phyloP scores from a whole-genome alignment of 2,329 filamentous ascomycete genomes.

The Monosporascus sp. region DNA sequence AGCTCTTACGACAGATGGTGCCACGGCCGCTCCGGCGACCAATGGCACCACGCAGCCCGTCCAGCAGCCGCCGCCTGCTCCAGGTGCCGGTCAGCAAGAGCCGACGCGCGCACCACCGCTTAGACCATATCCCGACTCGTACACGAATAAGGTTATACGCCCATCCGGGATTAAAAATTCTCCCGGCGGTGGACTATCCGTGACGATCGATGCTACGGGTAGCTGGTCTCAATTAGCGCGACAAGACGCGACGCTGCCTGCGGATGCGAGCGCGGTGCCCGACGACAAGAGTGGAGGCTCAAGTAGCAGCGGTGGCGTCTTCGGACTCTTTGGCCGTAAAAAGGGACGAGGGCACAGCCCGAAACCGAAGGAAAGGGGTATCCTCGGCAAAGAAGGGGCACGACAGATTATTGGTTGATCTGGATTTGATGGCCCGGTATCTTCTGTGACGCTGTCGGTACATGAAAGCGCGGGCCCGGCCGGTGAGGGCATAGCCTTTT shows the following conservation, averaged over 20 bases:
- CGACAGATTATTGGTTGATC: slow-evolving; percentile 68
- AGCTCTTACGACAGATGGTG: slow-evolving; percentile 48
- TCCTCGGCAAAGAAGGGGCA: slow-evolving; percentile 91
- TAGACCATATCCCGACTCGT: slow-evolving; percentile 42
- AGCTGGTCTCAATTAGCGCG: slow-evolving; percentile 90
- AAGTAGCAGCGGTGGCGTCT: slow-evolving; percentile 64
- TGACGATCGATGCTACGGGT: slow-evolving; percentile 81
- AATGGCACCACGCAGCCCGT: slow-evolving; percentile 16
- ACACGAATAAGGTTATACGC: slow-evolving; percentile 40
- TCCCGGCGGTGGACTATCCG: slow-evolving; percentile 79
- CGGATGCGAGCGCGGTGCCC: slow-evolving; percentile 54
- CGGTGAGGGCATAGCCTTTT: not conserved
- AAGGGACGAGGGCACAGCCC: slow-evolving; percentile 87
- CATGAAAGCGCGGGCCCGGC: not conserved
- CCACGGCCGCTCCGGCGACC: slow-evolving; percentile 31
- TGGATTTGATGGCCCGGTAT: not conserved
- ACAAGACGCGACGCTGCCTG: slow-evolving; percentile 69
- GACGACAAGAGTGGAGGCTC: slow-evolving; percentile 49
- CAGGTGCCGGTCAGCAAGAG: slow-evolving; percentile 1
- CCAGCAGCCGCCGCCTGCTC: slow-evolving; percentile 8
- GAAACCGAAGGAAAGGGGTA: slow-evolving; percentile 88
- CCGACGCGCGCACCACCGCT: slow-evolving; percentile 20
- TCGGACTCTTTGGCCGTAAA: slow-evolving; percentile 84
- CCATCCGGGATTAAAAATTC: slow-evolving; percentile 63
- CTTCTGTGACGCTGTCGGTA: not conserved